Base-by-base conservation (phyloP, 257 asterid genomes). In the Lithospermum erythrorhizon region DNA sequence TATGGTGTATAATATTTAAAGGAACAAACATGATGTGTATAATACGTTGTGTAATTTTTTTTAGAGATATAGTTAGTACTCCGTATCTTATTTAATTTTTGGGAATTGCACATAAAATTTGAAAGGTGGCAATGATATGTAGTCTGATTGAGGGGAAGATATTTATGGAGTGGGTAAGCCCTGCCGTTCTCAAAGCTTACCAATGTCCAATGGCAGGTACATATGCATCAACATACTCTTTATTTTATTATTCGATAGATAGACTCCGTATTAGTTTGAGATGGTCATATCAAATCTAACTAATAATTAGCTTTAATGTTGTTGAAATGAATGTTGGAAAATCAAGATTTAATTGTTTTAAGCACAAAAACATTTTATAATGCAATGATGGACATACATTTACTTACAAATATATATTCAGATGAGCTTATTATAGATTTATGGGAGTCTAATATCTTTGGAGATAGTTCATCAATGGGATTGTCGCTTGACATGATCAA, bases 151-250 rank as follows among this genome's bases (percentile, higher is more conserved):
- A 90, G 48, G 97, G 96, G 67, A 90, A 87, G 84, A 80, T 87
- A 72, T 90, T 87, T 75, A 87, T 85, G 95, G 97, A 90, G 70
- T 90, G 96, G 97, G 97, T 90, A 67, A 80, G 97, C 20, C 95
- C 94, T 55, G 96, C 96, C n/a, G 86, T 90, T 57, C 82, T 90
- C 35, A 85, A 87, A 73, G 97, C 97, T 32, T 90, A 90, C 58
- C 96, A 82, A 58, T 90, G 96, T 95, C 58, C 96, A 82, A 58
- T 90, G 96, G 96, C 97, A 87, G 81, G 97, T 83, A 74, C 72
- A 56, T 64, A 19, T 52, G 49, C 65, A 14, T n/a, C n/a, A n/a
- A n/a, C 53, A 21, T 52, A 4, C n/a, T 41, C 15, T 3, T 9
- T 16, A 5, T 35, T 9, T 41, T 15, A 0, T 9, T 21, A n/a